Percentiles rank a stretch among this genome's conserved stretches.
Conservation (phyloP, 768 basidiomycete species). For the Auricularia heimuer region DNA sequence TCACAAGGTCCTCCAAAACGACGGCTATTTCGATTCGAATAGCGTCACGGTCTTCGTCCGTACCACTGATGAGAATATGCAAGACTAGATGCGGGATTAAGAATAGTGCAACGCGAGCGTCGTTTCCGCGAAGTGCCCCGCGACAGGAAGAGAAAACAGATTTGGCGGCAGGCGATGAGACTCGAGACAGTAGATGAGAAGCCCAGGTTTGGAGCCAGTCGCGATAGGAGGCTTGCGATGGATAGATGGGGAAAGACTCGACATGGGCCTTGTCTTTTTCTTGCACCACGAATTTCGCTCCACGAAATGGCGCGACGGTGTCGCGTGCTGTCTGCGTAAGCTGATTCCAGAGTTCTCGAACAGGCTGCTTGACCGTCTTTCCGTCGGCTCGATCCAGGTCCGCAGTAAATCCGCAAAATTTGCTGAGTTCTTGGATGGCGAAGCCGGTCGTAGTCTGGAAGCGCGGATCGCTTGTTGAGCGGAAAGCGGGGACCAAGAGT, state of each 20-base stretch:
- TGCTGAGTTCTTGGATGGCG: conserved; percentile 83
- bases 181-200: conserved; percentile 61
- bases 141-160: conserved; percentile 72
- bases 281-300: conserved; percentile 49
- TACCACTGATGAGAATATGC: conserved; percentile 70
- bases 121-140: conserved; percentile 71
- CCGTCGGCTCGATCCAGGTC: conserved; percentile 42
- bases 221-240: conserved; percentile 66
- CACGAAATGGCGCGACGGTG: conserved; percentile 76
- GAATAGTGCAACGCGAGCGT: conserved; percentile 89
- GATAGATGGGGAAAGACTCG: conserved; percentile 65
- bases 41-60: conserved; percentile 45
- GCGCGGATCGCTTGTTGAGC: conserved; percentile 86
- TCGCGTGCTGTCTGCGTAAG: conserved; percentile 80
- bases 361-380: conserved; percentile 41
- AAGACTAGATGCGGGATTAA: conserved; percentile 87
- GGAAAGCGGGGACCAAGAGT: conserved; percentile 80
- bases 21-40: conserved; percentile 69
- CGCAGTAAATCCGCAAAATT: conserved; percentile 76
- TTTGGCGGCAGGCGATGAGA: conserved; percentile 46
- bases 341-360: conserved; percentile 65
- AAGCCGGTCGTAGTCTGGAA: conserved; percentile 86
- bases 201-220: conserved; percentile 96
- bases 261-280: conserved; percentile 27
- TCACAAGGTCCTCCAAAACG: conserved; percentile 82